Conservation (phyloP, 23 red algal genomes). For the Cyanidiococcus yangmingshanensis region DNA sequence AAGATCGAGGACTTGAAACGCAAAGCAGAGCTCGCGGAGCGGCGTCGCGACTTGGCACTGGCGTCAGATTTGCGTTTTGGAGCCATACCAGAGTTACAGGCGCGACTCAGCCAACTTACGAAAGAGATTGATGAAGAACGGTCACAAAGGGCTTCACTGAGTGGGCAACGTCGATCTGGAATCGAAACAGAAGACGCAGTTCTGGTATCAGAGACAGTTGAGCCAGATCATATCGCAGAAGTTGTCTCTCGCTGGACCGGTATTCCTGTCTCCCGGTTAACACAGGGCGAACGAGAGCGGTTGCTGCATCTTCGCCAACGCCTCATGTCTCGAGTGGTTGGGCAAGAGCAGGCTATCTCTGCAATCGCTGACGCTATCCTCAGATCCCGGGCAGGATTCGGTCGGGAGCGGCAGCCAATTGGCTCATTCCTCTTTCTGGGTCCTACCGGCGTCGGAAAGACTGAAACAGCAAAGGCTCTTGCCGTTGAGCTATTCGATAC, state of each 20-base stretch:
- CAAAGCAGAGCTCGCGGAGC: slow-evolving; percentile 33
- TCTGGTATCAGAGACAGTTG: slow-evolving; percentile 32
- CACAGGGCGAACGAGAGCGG: slow-evolving; percentile 28
- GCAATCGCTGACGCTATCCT: slow-evolving; percentile 33
- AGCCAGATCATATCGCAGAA: slow-evolving; percentile 35
- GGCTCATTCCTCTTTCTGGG: slow-evolving; percentile 42
- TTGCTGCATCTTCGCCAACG: slow-evolving; percentile 21
- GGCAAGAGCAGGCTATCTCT: slow-evolving; percentile 26
- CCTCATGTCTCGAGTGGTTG: slow-evolving; percentile 24
- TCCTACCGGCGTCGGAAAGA: slow-evolving; percentile 36
- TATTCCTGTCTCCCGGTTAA: slow-evolving; percentile 26
- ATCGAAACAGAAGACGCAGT: slow-evolving; percentile 14
- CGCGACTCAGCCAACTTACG: slow-evolving; percentile 14
- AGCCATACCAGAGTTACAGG: slow-evolving; percentile 36
- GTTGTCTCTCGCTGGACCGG: slow-evolving; percentile 43
- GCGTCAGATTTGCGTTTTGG: slow-evolving; percentile 32
- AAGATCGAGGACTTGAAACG: slow-evolving; percentile 28
- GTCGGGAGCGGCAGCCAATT: slow-evolving; percentile 25
- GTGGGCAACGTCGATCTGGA: neutral
- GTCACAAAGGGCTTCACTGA: neutral
- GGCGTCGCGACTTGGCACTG: slow-evolving; percentile 24
- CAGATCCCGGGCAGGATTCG: slow-evolving; percentile 25
- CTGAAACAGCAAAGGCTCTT: slow-evolving; percentile 38
- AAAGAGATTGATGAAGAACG: slow-evolving; percentile 33
- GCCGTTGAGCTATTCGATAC: slow-evolving; percentile 39